Evolutionary conservation across 768 basidiomycete genomes (phyloP).

Genomic region (Mycena rosella): DNA sequence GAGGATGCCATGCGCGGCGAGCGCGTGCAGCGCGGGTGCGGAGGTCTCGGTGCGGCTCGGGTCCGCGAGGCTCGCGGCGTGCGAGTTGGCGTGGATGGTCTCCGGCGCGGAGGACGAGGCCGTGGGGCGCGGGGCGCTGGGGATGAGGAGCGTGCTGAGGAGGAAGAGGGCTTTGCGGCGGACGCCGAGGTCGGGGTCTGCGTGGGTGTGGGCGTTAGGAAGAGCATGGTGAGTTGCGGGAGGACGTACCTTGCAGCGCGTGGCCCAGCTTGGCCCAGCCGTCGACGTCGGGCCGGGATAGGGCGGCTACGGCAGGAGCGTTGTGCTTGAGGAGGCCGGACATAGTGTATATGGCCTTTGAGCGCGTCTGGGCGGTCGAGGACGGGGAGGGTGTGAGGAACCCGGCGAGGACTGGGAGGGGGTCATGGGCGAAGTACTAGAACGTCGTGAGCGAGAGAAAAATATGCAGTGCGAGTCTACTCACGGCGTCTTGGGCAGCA

Average conservation of each 20-base stretch:
- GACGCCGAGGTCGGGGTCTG: slow-evolving; percentile 83
- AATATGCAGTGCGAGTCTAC: slow-evolving; percentile 41
- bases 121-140: slow-evolving; percentile 47
- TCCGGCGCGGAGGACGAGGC: slow-evolving; percentile 36
- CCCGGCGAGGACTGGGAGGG: slow-evolving; percentile 72
- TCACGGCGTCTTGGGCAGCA: slow-evolving; percentile 79
- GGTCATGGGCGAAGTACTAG: slow-evolving; percentile 75
- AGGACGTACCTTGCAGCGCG: slow-evolving; percentile 68
- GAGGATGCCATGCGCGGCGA: slow-evolving; percentile 61
- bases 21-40: slow-evolving; percentile 59
- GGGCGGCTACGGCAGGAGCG: slow-evolving; percentile 67
- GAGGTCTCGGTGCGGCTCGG: slow-evolving; percentile 69
- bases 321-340: slow-evolving; percentile 87
- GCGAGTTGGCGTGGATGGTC: slow-evolving; percentile 79
- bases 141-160: slow-evolving; percentile 76
- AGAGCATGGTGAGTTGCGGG: not conserved
- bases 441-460: slow-evolving; percentile 2
- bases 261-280: slow-evolving; percentile 77
- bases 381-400: slow-evolving; percentile 67
- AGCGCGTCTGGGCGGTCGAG: slow-evolving; percentile 66
- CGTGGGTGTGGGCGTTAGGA: slow-evolving; percentile 5
- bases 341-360: slow-evolving; percentile 87
- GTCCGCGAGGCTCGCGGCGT: slow-evolving; percentile 70
- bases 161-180: slow-evolving; percentile 87
- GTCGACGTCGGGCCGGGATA: slow-evolving; percentile 58